phyloP scores from a whole-genome alignment of 1,139 yeast genomes.

The Zhuliangozyma parablackwelliae region DNA sequence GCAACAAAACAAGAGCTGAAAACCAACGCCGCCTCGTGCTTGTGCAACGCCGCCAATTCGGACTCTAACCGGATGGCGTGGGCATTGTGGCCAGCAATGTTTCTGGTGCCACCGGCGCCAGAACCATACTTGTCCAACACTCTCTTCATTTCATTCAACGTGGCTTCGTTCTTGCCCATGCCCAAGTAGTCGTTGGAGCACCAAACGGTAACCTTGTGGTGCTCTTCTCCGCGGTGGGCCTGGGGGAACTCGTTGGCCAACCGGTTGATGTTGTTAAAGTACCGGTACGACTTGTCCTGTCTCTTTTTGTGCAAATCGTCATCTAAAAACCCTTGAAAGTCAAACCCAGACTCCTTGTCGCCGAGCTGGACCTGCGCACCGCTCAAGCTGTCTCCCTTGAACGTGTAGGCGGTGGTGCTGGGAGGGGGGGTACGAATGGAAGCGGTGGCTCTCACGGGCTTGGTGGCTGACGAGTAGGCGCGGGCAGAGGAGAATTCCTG shows the following conservation, averaged over 20 bases:
- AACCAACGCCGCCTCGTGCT: conserved; percentile 91
- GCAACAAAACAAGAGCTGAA: conserved; percentile 96
- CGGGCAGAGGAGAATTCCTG: conserved; percentile 26
- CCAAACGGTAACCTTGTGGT: conserved; percentile 94
- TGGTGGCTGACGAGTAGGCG: conserved; percentile 54
- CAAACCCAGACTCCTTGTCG: conserved; percentile 50
- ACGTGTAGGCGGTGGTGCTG: conserved; percentile 26
- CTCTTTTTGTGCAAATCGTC: conserved; percentile 69
- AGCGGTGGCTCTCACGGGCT: conserved; percentile 50
- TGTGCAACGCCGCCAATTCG: conserved; percentile 84
- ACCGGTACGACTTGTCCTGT: conserved; percentile 87
- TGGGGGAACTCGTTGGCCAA: conserved; percentile 88
- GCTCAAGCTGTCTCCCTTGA: conserved; percentile 25
- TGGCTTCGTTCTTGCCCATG: conserved; percentile 78
- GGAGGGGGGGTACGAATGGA: conserved; percentile 19
- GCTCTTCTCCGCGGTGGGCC: conserved; percentile 76
- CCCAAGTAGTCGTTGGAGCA: conserved; percentile 97
- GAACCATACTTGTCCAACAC: conserved; percentile 90
- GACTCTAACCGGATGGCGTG: conserved; percentile 85
- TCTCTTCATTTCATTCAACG: conserved; percentile 70
- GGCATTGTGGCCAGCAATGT: conserved; percentile 94
- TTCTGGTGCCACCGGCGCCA: conserved; percentile 99
- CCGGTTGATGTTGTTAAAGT: conserved; percentile 93
- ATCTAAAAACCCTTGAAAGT: conserved; percentile 61
- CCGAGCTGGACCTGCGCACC: conserved; percentile 26